Percentiles rank a stretch among this genome's conserved stretches.
These are phyloP conservation scores for Caryopteris hybrid DNA, from an alignment of 305 asterid species.

Conservation along the genomic window DNA sequence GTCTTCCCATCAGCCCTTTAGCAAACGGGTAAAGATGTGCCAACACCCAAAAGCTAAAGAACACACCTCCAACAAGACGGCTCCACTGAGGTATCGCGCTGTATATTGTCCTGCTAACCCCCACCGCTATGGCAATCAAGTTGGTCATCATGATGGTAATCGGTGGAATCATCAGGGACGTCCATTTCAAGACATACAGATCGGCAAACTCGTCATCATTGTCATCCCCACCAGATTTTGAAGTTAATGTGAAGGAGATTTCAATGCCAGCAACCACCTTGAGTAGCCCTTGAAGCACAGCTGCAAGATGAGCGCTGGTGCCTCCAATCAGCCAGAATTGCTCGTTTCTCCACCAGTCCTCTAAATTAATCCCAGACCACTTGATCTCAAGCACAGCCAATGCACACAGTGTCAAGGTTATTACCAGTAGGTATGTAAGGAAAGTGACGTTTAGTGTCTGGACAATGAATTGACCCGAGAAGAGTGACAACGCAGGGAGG, in stretches of 20 bases:
- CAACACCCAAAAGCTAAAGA: slow-evolving; percentile 83
- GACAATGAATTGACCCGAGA: slow-evolving; percentile 77
- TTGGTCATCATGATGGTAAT: slow-evolving; percentile 53
- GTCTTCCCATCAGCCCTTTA: slow-evolving; percentile 72
- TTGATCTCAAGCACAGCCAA: slow-evolving; percentile 73
- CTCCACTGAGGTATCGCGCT: slow-evolving; percentile 73
- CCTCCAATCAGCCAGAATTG: slow-evolving; percentile 88
- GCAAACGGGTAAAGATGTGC: slow-evolving; percentile 74
- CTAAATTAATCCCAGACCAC: slow-evolving; percentile 72
- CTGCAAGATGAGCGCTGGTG: slow-evolving; percentile 87
- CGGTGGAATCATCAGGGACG: slow-evolving; percentile 62
- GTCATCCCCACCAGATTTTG: slow-evolving; percentile 65
- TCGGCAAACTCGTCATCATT: slow-evolving; percentile 55
- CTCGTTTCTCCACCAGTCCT: slow-evolving; percentile 94
- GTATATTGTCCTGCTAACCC: slow-evolving; percentile 60
- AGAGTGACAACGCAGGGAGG: slow-evolving; percentile 80
- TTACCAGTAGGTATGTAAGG: slow-evolving; percentile 56
- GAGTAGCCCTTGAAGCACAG: slow-evolving; percentile 75
- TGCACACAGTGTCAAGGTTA: slow-evolving; percentile 56
- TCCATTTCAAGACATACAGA: slow-evolving; percentile 58
- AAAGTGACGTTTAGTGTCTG: slow-evolving; percentile 58
- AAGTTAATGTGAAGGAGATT: slow-evolving; percentile 63
- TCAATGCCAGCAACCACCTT: slow-evolving; percentile 68
- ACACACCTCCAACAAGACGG: slow-evolving; percentile 62
- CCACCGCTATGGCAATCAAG: slow-evolving; percentile 63